Evolutionary conservation across 768 basidiomycete species (phyloP).

Genomic region (Mycena rebaudengoi): DNA sequence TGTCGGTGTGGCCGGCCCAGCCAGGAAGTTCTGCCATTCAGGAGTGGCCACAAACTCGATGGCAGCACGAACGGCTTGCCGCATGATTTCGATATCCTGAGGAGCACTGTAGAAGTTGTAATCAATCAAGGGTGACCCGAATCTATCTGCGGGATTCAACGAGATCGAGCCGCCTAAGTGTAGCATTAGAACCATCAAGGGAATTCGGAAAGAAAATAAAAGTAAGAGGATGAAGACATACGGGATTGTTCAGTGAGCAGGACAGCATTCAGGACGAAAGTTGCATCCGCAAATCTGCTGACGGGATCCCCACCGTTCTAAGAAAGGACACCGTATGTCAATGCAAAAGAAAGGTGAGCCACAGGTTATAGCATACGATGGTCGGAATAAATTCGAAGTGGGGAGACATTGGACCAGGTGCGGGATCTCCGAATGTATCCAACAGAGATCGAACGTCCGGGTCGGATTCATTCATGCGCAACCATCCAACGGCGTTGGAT

Average conservation of each 20-base stretch:
- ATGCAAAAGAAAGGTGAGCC: not conserved
- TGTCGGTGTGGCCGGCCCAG: not conserved
- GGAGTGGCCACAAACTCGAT: not conserved
- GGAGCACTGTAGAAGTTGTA: not conserved
- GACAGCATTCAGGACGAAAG: not conserved
- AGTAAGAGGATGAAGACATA: not conserved
- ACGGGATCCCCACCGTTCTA: not conserved
- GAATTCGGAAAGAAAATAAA: too few species aligned
- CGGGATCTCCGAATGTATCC: constrained; percentile 8
- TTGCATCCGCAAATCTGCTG: not conserved
- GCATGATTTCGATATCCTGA: not conserved
- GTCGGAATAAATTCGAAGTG: constrained; percentile 26
- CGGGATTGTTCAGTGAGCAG: not conserved
- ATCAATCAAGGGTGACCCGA: not conserved
- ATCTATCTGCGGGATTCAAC: not conserved
- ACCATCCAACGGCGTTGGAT: not conserved
- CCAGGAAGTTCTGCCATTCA: not conserved
- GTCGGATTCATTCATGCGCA: not conserved
- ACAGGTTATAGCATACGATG: not conserved
- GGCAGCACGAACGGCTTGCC: not conserved
- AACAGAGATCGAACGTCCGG: not conserved
- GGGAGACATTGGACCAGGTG: constrained; percentile 15
- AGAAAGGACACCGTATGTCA: not conserved
- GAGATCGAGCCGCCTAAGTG: not conserved
- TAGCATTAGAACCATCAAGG: not conserved